A percentile compares a stretch with the other conserved stretches of the same genome.
phyloP scores from a whole-genome alignment of 257 asterid genomes.

The Cruciata laevipes region DNA sequence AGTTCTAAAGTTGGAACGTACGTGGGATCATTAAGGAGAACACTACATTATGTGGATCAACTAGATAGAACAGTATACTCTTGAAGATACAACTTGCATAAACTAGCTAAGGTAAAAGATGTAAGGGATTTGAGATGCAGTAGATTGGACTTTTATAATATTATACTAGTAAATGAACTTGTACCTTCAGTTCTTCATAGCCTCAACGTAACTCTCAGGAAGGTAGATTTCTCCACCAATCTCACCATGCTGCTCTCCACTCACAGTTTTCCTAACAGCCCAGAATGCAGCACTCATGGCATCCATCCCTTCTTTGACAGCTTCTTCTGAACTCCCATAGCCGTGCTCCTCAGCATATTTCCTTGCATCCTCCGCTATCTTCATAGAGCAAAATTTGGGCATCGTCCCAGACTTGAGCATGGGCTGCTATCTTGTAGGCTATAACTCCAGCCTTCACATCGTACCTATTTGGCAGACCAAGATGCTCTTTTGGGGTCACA shows the following conservation, averaged over 20 bases:
- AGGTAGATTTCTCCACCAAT: conserved; percentile 90
- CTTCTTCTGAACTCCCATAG: conserved; percentile 87
- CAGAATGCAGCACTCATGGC: conserved; percentile 85
- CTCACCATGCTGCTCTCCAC: conserved; percentile 97
- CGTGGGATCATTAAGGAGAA: neutral
- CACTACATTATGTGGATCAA: neutral
- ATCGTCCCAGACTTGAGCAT: conserved; percentile 89
- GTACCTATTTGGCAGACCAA: conserved; percentile 76
- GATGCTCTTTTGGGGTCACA: conserved; percentile 93
- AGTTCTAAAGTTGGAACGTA: too few relatives aligned
- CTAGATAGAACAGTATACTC: neutral
- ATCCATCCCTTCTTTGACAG: conserved; percentile 76
- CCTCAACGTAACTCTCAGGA: conserved; percentile 56
- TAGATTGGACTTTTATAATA: too few relatives aligned
- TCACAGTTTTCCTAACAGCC: conserved; percentile 80
- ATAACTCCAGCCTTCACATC: conserved; percentile 87
- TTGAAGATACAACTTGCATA: too few relatives aligned
- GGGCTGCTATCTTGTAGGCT: conserved; percentile 80
- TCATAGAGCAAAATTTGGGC: conserved; percentile 96
- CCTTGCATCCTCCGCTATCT: conserved; percentile 92
- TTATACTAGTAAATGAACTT: neutral
- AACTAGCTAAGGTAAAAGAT: too few relatives aligned
- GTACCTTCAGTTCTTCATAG: conserved; percentile 40
- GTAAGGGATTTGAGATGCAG: too few relatives aligned
- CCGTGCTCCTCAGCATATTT: conserved; percentile 93